Base-by-base conservation (phyloP, 1,284 basidiomycete species). In the Pterulicium gracile region DNA sequence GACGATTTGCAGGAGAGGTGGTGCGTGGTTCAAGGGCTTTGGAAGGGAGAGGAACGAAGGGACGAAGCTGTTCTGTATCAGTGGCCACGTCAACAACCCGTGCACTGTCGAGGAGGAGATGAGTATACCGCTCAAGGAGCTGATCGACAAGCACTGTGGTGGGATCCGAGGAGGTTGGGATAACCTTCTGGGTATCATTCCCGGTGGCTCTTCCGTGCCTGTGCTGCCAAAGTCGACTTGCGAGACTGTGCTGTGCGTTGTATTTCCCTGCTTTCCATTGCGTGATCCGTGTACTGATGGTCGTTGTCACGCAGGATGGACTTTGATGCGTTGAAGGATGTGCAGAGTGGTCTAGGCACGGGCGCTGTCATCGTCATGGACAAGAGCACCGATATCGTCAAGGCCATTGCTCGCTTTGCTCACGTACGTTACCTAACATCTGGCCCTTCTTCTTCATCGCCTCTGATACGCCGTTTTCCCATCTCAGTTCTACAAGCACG, bases 341-440 rank as follows among this genome's bases (percentile, higher is more conserved):
- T 89, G 14, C 87, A 92, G 58, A 88, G 90, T 15, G 91, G 93
- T 64, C 80, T 98, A 52, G 95, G 95, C 22, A 98, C 95, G 0
- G 95, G 95, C 50, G 95, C 95, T 15, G 93, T 98, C 53, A 98
- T 98, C 55, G 95, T 98, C 55, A 98, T 98, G 94, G 84, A 98
- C 75, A 92, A 97, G 72, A 84, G 82, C 55, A 97, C 95, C 32
- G 95, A 98, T 61, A 85, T 98, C 48, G 81, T 96, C 54, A 70
- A 77, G 43, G 94, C 91, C 50, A 98, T 98, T 56, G 87, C 95
- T 10, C 85, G 94, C 42, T 97, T 98, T 70, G 73, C 92, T 49
- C 79, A 88, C 54, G 82, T 81, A 53, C n/a, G 71, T 60, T 14
- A 36, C 18, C 49, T n/a, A n/a, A n/a, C n/a, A n/a, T n/a, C n/a